phyloP scores from a whole-genome alignment of 768 basidiomycete species.

The Podaxis carcinomalis region DNA sequence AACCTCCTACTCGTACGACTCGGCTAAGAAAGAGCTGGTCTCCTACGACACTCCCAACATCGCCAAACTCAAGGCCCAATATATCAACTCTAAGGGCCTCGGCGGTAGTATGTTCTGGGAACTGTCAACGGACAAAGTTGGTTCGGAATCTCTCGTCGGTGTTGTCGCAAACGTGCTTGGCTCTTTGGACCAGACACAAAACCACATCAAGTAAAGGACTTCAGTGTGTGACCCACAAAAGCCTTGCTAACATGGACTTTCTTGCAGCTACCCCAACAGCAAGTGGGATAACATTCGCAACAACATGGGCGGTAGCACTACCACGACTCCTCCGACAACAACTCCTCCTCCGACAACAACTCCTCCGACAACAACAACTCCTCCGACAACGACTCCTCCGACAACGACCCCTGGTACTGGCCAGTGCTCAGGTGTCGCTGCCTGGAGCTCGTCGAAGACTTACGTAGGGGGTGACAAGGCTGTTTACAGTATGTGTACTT shows the following conservation, averaged over 20 bases:
- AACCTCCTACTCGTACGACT: conserved; percentile 76
- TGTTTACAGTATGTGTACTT: conserved; percentile 35
- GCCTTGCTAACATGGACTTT: not conserved
- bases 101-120: conserved; percentile 78
- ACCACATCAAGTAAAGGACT: conserved; percentile 52
- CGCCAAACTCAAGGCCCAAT: conserved; percentile 61
- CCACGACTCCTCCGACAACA: conserved; percentile 11
- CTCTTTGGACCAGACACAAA: conserved; percentile 54
- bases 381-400: not conserved
- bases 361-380: conserved; percentile 18
- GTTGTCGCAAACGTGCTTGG: conserved; percentile 45
- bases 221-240: not conserved
- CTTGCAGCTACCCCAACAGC: conserved; percentile 55
- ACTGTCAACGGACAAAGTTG: conserved; percentile 60
- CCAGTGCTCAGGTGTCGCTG: conserved; percentile 36
- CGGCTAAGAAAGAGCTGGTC: conserved; percentile 60
- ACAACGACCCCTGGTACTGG: conserved; percentile 25
- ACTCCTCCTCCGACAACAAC: conserved; percentile 18
- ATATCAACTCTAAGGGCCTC: conserved; percentile 55
- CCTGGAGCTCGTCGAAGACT: conserved; percentile 46
- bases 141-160: conserved; percentile 53
- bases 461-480: conserved; percentile 44
- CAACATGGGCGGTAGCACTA: conserved; percentile 45
- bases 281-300: conserved; percentile 67
- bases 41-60: conserved; percentile 76